phyloP scores from a whole-genome alignment of 148 eudicot species.

The Cornus kousa region DNA sequence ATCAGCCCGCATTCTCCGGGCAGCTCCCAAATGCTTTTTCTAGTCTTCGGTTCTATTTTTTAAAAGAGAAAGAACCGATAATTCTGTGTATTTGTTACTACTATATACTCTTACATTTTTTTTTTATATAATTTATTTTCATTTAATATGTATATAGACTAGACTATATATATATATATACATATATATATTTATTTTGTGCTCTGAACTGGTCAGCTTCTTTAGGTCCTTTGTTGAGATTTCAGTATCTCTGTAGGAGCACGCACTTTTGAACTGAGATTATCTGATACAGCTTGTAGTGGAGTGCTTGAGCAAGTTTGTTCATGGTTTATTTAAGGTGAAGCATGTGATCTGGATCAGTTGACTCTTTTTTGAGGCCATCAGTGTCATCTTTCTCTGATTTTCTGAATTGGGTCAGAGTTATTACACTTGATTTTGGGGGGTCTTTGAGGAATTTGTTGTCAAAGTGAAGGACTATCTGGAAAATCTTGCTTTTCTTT shows the following conservation, averaged over 20 bases:
- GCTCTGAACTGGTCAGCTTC: constrained; percentile 54
- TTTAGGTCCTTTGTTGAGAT: constrained; percentile 31
- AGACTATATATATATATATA: not conserved
- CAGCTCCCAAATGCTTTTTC: constrained; percentile 37
- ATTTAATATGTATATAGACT: not conserved
- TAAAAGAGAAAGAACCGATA: constrained; percentile 29
- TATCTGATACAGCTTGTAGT: constrained; percentile 13
- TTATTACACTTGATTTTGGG: constrained; percentile 23
- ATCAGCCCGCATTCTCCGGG: constrained; percentile 47
- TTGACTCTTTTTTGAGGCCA: constrained; percentile 10
- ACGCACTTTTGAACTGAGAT: constrained; percentile 27
- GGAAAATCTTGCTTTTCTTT: not conserved
- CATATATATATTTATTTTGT: constrained; percentile 15
- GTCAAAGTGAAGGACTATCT: constrained; percentile 6
- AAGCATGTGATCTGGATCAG: constrained; percentile 46
- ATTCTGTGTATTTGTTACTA: not conserved
- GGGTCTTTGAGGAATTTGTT: constrained; percentile 16
- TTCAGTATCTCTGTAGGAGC: constrained; percentile 25
- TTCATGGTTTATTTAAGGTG: constrained; percentile 20
- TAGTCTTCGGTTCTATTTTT: constrained; percentile 49
- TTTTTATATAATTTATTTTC: not conserved
- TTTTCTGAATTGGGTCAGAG: constrained; percentile 29
- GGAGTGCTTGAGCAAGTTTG: not conserved
- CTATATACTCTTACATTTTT: no score
- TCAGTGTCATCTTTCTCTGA: constrained; percentile 11